Conservation (phyloP, 176 grass and related monocot genomes). For the Lolium perenne region DNA sequence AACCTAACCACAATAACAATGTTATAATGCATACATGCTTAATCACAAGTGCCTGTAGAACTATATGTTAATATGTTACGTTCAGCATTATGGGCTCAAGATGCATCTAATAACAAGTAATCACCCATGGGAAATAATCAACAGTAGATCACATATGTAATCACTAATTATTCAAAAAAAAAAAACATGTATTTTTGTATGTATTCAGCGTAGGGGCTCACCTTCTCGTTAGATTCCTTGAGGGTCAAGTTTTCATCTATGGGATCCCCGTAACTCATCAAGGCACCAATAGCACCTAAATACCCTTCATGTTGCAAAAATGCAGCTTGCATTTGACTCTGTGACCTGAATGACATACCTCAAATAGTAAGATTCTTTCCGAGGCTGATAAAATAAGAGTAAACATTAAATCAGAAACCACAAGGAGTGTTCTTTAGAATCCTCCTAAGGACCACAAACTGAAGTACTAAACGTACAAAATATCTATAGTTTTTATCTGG, state of each 20-base stretch:
- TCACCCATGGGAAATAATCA: neutral
- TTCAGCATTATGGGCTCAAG: neutral
- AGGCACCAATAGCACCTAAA: slow-evolving; percentile 93
- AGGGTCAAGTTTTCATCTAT: slow-evolving; percentile 46
- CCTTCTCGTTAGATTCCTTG: slow-evolving; percentile 54
- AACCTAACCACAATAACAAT: neutral
- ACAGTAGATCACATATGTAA: neutral
- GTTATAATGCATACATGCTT: neutral
- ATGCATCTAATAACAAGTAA: neutral
- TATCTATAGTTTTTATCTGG: neutral
- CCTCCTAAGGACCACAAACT: slow-evolving; percentile 4
- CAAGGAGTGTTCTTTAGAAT: neutral
- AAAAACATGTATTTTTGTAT: neutral
- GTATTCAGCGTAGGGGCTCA: slow-evolving; percentile 29
- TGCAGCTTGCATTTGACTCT: slow-evolving; percentile 93
- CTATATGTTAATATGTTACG: neutral
- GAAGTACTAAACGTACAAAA: slow-evolving; percentile 4
- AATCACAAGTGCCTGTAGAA: neutral
- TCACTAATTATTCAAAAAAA: neutral
- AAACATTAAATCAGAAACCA: slow-evolving; percentile 8
- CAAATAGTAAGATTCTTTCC: slow-evolving; percentile 38
- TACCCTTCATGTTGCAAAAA: slow-evolving; percentile 96
- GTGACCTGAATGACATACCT: slow-evolving; percentile 74
- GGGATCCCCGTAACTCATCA: slow-evolving; percentile 76
- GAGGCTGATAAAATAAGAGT: slow-evolving; percentile 33